A percentile compares a stretch with the other conserved stretches of the same genome.
These are phyloP conservation scores for Fragaria nilgerrensis DNA, from an alignment of 306 rosid genomes.

Conservation along the genomic window DNA sequence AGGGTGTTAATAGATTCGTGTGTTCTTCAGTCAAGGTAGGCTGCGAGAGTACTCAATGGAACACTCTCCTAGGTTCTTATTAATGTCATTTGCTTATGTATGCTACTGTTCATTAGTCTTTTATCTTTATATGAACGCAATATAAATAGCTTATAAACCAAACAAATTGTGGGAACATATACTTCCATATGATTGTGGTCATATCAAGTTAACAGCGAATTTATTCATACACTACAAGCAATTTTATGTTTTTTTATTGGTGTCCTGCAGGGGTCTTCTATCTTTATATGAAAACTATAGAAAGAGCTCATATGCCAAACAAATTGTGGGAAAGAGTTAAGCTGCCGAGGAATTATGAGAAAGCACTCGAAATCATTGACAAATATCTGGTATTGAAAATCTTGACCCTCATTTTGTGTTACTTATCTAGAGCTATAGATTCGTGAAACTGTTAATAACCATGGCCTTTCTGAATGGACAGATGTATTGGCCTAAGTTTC, in stretches of 20 bases:
- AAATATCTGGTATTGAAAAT: slow-evolving; percentile 66
- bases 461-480: slow-evolving; percentile 29
- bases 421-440: slow-evolving; percentile 1
- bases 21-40: not conserved
- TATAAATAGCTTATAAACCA: slow-evolving; percentile 87
- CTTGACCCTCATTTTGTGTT: not conserved
- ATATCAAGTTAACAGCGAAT: not conserved
- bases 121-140: slow-evolving; percentile 83
- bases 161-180: slow-evolving; percentile 58
- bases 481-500: slow-evolving; percentile 96
- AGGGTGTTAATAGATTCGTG: not conserved
- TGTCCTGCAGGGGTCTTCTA: slow-evolving; percentile 77
- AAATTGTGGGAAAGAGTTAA: slow-evolving; percentile 92
- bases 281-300: slow-evolving; percentile 91
- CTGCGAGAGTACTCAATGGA: not conserved
- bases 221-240: not conserved
- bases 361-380: slow-evolving; percentile 82
- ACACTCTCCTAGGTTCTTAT: not conserved
- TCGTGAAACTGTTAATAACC: slow-evolving; percentile 9
- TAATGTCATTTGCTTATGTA: not conserved
- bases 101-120: slow-evolving; percentile 18
- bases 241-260: slow-evolving; percentile 3
- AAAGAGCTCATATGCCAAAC: slow-evolving; percentile 93
- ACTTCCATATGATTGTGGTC: not conserved
- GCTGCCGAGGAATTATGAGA: slow-evolving; percentile 83